Base-by-base conservation (phyloP, 805 yeast genomes). In the Saccharomycopsis sp. region DNA sequence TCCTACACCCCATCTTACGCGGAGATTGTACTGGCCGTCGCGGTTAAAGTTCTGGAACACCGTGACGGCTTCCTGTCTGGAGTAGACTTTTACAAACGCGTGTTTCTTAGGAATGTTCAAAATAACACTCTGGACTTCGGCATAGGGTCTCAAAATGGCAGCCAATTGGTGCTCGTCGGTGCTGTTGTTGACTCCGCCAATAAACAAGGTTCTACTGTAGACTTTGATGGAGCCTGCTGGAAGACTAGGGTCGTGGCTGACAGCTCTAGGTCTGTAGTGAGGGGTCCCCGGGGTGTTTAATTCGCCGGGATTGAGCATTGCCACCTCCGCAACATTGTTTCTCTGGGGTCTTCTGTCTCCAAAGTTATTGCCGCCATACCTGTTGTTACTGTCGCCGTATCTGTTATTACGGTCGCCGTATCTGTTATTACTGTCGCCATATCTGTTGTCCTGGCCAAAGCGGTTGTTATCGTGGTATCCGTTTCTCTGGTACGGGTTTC, bases 1-100 rank as follows among this genome's bases (percentile, higher is more conserved):
- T 1, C 99, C 99, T 62, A 94, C 98, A 64, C 98, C 99, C 99
- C 99, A 94, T 69, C 97, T 81, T 2, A 95, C 89, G 72, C 98
- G 82, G 64, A 94, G 75, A 40, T 73, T 69, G 64, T 82, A 75
- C 8, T 80, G 71, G 47, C 87, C 85, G 61, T 84, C 85, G 64
- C 84, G 82, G 67, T 83, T 83, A 73, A 91, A 90, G 48, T 83
- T 80, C 47, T 80, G 76, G 58, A 90, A 79, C 14, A 91, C 91
- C 61, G 77, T 81, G 69, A 89, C 97, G 34, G 99, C 99, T 71
- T 92, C 98, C 41, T 77, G 79, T 72, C 99, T 82, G 21, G 96
- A 89, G 69, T 87, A 90, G 24, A 91, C 95, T 73, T 94, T 94
- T 51, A 92, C 96, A 68, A 94, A 94, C 0, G 98, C 99, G 72